phyloP scores from a whole-genome alignment of 768 basidiomycete genomes.

The Phanerochaete sordida region DNA sequence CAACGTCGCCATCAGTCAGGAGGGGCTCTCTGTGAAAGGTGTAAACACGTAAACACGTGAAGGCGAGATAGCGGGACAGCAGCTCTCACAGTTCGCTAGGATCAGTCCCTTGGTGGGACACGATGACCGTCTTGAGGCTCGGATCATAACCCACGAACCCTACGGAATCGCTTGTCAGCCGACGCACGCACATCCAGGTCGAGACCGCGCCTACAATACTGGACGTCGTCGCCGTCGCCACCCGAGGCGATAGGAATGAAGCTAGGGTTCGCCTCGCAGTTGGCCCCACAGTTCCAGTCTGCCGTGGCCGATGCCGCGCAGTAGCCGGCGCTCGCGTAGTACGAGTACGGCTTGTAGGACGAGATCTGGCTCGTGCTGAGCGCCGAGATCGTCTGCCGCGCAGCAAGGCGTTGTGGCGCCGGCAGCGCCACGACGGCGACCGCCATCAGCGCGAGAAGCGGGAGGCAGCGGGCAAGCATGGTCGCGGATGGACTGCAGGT shows the following conservation, averaged over 20 bases:
- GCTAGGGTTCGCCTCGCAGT: slow-evolving; percentile 44
- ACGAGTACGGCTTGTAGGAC: slow-evolving; percentile 26
- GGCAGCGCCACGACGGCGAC: neutral
- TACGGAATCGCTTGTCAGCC: slow-evolving; percentile 21
- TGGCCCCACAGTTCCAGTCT: slow-evolving; percentile 29
- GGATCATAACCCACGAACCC: slow-evolving; percentile 55
- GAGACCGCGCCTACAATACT: slow-evolving; percentile 31
- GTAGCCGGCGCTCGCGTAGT: slow-evolving; percentile 30
- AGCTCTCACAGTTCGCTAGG: slow-evolving; percentile 26
- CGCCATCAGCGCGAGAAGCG: neutral
- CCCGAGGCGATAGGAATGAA: slow-evolving; percentile 48
- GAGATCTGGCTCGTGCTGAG: slow-evolving; percentile 23
- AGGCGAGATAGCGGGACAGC: neutral
- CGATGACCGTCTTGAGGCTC: slow-evolving; percentile 31
- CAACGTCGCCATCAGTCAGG: slow-evolving; percentile 42
- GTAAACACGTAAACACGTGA: neutral
- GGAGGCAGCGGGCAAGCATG: neutral
- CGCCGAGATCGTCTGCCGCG: slow-evolving; percentile 17
- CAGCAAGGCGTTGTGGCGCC: neutral
- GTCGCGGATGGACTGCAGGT: neutral
- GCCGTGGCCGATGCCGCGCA: slow-evolving; percentile 24
- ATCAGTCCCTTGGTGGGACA: slow-evolving; percentile 37
- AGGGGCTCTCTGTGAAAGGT: slow-evolving; percentile 26
- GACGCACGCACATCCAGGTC: too few relatives aligned
- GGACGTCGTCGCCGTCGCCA: slow-evolving; percentile 38